Percentiles rank a stretch among this genome's conserved stretches.
These are phyloP conservation scores for Musa troglodytarum DNA, from an alignment of 176 grass and related monocot species.

Conservation along the genomic window DNA sequence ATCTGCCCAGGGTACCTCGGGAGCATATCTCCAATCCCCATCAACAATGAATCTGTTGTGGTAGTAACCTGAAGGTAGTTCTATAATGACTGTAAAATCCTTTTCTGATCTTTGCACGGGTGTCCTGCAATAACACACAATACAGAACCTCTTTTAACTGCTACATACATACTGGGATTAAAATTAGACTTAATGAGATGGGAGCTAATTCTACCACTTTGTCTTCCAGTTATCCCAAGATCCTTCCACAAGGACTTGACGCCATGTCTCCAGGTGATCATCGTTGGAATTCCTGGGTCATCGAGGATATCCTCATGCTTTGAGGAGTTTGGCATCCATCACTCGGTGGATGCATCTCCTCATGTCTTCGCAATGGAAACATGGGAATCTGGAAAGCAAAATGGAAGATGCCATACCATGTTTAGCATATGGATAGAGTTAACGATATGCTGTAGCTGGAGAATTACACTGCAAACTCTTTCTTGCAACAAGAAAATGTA, in stretches of 20 bases:
- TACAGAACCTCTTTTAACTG: neutral
- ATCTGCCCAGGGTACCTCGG: slow-evolving; percentile 60
- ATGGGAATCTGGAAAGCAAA: slow-evolving; percentile 1
- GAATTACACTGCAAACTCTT: neutral
- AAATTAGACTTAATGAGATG: neutral
- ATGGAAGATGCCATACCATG: neutral
- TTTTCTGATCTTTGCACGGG: slow-evolving; percentile 73
- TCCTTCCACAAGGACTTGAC: slow-evolving; percentile 85
- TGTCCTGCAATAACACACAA: slow-evolving; percentile 36
- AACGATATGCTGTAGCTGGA: neutral
- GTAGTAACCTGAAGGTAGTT: slow-evolving; percentile 77
- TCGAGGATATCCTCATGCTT: slow-evolving; percentile 6
- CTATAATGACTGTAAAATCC: slow-evolving; percentile 73
- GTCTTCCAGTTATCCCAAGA: slow-evolving; percentile 97
- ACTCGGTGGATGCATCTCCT: slow-evolving; percentile 6
- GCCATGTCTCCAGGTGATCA: slow-evolving; percentile 81
- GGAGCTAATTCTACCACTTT: slow-evolving; percentile 29
- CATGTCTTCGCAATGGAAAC: slow-evolving; percentile 17
- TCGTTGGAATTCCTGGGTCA: slow-evolving; percentile 48
- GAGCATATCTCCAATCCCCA: slow-evolving; percentile 61
- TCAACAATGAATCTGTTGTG: slow-evolving; percentile 75
- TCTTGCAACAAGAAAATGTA: too few species aligned
- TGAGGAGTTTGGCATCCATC: neutral
- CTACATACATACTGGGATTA: neutral
- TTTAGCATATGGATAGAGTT: neutral